These are phyloP conservation scores for Pythium oligandrum DNA, from an alignment of 352 stramenopile species.

Conservation along the genomic window DNA sequence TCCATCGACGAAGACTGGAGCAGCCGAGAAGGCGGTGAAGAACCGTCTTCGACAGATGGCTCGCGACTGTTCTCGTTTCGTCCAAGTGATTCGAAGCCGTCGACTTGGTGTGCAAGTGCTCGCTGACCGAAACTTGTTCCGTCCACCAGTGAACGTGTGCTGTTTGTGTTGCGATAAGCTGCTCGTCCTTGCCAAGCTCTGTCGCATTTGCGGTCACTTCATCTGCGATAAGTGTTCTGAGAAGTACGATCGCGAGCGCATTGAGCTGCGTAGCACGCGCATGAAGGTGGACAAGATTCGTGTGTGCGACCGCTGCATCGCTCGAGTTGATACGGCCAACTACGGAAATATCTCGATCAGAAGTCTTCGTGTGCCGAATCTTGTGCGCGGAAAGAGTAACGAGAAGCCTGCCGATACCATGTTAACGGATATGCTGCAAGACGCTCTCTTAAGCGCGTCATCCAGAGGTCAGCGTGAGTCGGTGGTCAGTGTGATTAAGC, in stretches of 20 bases:
- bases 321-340: conserved; percentile 45
- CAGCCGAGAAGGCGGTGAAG: conserved; percentile 6
- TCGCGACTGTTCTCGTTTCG: conserved; percentile 20
- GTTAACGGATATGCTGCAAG: conserved; percentile 33
- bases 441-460: conserved; percentile 27
- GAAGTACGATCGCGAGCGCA: conserved; percentile 28
- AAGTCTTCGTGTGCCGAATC: conserved; percentile 16
- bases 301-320: conserved; percentile 51
- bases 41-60: conserved; percentile 14
- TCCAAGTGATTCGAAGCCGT: conserved; percentile 42
- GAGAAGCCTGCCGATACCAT: conserved; percentile 17
- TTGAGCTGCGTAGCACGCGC: conserved; percentile 1
- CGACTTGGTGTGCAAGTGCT: conserved; percentile 56
- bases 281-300: conserved; percentile 25
- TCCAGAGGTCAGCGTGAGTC: conserved; percentile 26
- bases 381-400: conserved; percentile 20
- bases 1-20: not conserved
- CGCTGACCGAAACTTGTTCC: conserved; percentile 30
- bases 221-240: conserved; percentile 48
- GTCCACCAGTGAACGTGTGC: conserved; percentile 36
- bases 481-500: conserved; percentile 47
- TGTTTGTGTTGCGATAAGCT: conserved; percentile 58
- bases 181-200: conserved; percentile 40
- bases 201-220: conserved; percentile 52
- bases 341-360: conserved; percentile 34